Percentiles rank a stretch among this genome's conserved stretches.
These are phyloP conservation scores for grape (Vitis vinifera) DNA, from an alignment of 164 flowering plant species.

Conservation along the genomic window ASM3070453v1 NC_081813.1:628501-629000, in stretches of 20 bases:
- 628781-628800: too few species aligned
- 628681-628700: constrained; percentile 38
- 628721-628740: too few species aligned
- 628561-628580: constrained; percentile 54
- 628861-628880: too few species aligned
- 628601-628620: constrained; percentile 53
- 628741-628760: too few species aligned
- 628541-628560: constrained; percentile 40
- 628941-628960: neutral
- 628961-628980: neutral
- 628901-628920: neutral
- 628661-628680: constrained; percentile 99
- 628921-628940: neutral
- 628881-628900: neutral
- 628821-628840: too few species aligned
- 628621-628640: constrained; percentile 79
- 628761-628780: too few species aligned
- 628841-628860: too few species aligned
- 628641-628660: constrained; percentile 94
- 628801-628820: too few species aligned
- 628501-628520: constrained; percentile 88
- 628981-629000: constrained; percentile 29
- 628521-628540: constrained; percentile 48
- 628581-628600: constrained; percentile 55
- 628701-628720: neutral